These are phyloP conservation scores for Penicillium atrosanguineum DNA, from an alignment of 495 filamentous ascomycete genomes.

Conservation along the genomic window DNA sequence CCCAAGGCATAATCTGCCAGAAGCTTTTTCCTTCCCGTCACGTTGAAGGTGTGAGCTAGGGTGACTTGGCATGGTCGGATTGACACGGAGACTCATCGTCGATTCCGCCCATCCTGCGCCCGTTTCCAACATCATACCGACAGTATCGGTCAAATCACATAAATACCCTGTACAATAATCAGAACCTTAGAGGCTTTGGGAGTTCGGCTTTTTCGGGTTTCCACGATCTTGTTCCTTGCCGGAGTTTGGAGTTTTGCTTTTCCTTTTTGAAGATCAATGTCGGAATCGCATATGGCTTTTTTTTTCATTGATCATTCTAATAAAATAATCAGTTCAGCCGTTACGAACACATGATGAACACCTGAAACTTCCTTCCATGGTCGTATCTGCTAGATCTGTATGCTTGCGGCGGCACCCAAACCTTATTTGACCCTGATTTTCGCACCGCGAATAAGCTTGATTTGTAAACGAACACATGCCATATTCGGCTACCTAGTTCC, in stretches of 20 bases:
- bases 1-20: slow-evolving; percentile 26
- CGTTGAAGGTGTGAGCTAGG: not conserved
- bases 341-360: not conserved
- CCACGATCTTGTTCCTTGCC: not conserved
- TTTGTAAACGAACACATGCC: not conserved
- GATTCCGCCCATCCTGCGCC: not conserved
- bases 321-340: not conserved
- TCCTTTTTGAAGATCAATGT: slow-evolving; percentile 1
- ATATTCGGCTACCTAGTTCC: not conserved
- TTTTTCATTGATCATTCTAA: not conserved
- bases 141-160: not conserved
- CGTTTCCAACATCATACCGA: not conserved
- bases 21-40: not conserved
- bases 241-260: slow-evolving; percentile 9
- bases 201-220: slow-evolving; percentile 9
- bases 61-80: not conserved
- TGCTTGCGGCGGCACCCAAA: not conserved
- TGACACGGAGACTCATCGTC: not conserved
- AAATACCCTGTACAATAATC: slow-evolving; percentile 25
- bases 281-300: not conserved
- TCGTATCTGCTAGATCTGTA: not conserved
- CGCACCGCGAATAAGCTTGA: not conserved
- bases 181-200: slow-evolving; percentile 14
- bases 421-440: not conserved
- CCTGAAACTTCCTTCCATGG: not conserved